Percentiles rank a stretch among this genome's conserved stretches.
Evolutionary conservation across 768 basidiomycete species (phyloP).

Genomic region (Russula lepida): DNA sequence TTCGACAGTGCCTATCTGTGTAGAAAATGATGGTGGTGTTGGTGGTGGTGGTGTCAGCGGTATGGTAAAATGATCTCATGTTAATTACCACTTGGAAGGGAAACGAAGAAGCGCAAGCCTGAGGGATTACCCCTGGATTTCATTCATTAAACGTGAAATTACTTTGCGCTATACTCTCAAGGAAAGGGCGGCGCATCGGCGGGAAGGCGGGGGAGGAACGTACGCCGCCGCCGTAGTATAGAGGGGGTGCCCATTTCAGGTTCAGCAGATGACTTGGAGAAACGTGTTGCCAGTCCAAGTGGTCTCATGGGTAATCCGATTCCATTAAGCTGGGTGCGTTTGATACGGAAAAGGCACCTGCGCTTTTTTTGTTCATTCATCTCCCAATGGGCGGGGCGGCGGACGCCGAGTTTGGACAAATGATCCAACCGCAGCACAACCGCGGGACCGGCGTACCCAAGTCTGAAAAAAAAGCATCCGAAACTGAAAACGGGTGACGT

Average conservation of each 20-base stretch:
- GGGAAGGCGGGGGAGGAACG: not conserved
- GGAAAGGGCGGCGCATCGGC: not conserved
- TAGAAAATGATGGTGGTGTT: too few species aligned
- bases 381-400: not conserved
- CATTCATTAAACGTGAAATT: not conserved
- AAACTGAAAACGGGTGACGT: not conserved
- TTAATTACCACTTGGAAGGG: not conserved
- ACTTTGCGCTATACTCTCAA: not conserved
- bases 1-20: not conserved
- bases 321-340: not conserved
- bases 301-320: not conserved
- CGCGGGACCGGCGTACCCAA: not conserved
- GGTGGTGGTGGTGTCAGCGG: not conserved
- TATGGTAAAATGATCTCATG: not conserved
- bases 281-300: too few species aligned
- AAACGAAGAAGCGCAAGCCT: not conserved
- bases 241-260: not conserved
- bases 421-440: not conserved
- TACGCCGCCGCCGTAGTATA: not conserved
- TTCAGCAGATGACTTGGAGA: too few species aligned
- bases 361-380: not conserved
- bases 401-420: not conserved
- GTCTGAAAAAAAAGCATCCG: not conserved
- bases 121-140: not conserved
- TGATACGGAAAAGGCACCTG: not conserved